Base-by-base conservation (phyloP, 345 rosid species). In the Citrus trifoliata region DNA sequence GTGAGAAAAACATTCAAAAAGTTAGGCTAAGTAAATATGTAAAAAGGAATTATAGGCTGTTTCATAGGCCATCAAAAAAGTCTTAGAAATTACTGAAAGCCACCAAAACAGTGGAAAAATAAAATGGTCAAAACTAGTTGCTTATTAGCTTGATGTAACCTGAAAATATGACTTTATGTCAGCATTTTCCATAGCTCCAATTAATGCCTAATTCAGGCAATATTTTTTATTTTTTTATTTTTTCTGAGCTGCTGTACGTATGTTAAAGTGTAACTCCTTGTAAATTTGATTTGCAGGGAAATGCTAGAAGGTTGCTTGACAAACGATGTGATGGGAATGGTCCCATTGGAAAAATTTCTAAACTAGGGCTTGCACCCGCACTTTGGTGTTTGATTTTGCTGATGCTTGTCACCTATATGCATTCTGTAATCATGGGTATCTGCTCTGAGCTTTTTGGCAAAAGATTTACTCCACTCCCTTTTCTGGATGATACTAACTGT, bases 251-350 rank as follows among this genome's bases (percentile, higher is more conserved):
- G 42, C 28, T 65, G 53, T 21, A 30, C 32, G 18, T 19, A 1
- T 46, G 32, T n/a, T 48, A 63, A n/a, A 28, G 60, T 21, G 7
- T 24, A 51, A 21, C 21, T 68, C 71, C 33, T 53, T 59, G 53
- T 76, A 68, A 53, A 46, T 80, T 65, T 60, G 38, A 58, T 81
- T 64, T 82, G 77, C 89, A 96, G 99, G 98, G 98, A 72, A 96
- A 96, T 88, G 98, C 98, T 73, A 88, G 95, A 87, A 89, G 88
- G 76, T 83, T 94, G 85, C 97, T 91, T 80, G 98, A 94, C 64
- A 96, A 92, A 79, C 88, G 90, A 18, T 94, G 93, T 64, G 93
- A 90, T 76, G 93, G 92, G 73, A 93, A 80, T 80, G 92, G 84
- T 78, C 83, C 83, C 75, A 82, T 96, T 72, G 98, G 97, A 82